These are phyloP conservation scores for Boletus sp. DNA, from an alignment of 768 basidiomycete genomes.

Conservation along the genomic window DNA sequence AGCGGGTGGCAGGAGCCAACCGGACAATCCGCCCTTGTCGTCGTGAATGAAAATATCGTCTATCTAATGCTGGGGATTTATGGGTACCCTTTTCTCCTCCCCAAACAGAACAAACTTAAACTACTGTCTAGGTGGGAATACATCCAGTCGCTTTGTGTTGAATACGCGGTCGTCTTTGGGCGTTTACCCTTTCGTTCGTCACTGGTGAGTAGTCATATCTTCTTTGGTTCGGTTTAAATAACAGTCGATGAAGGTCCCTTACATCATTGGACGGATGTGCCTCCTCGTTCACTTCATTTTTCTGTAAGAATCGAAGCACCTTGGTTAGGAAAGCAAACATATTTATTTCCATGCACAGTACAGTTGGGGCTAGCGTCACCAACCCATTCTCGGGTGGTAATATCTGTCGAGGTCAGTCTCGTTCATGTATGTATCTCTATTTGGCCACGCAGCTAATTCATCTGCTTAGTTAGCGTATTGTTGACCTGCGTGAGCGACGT, in stretches of 20 bases:
- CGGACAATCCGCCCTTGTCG: background rate
- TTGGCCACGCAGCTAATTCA: background rate
- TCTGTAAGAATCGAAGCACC: conserved; percentile 5
- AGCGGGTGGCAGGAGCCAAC: background rate
- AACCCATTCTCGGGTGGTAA: background rate
- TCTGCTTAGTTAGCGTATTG: background rate
- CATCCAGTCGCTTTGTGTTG: conserved; percentile 10
- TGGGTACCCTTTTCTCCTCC: conserved; percentile 9
- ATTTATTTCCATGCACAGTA: conserved; percentile 5
- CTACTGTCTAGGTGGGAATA: conserved; percentile 23
- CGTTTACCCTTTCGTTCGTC: conserved; percentile 14
- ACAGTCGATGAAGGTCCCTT: conserved; percentile 16
- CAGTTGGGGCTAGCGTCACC: background rate
- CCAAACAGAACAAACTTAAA: background rate
- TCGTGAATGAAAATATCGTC: background rate
- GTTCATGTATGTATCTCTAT: background rate
- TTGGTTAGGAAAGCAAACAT: background rate
- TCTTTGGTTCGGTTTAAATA: background rate
- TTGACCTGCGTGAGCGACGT: conserved; percentile 4
- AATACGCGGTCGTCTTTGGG: conserved; percentile 12
- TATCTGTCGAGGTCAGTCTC: conserved; percentile 19
- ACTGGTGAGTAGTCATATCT: conserved; percentile 13
- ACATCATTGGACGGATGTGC: conserved; percentile 16
- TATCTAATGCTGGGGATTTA: conserved; percentile 17
- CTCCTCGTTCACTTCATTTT: conserved; percentile 10